Percentiles rank a stretch among this genome's conserved stretches.
Evolutionary conservation across 352 stramenopile species (phyloP).

Genomic region (Phytophthora pluvialis): DNA sequence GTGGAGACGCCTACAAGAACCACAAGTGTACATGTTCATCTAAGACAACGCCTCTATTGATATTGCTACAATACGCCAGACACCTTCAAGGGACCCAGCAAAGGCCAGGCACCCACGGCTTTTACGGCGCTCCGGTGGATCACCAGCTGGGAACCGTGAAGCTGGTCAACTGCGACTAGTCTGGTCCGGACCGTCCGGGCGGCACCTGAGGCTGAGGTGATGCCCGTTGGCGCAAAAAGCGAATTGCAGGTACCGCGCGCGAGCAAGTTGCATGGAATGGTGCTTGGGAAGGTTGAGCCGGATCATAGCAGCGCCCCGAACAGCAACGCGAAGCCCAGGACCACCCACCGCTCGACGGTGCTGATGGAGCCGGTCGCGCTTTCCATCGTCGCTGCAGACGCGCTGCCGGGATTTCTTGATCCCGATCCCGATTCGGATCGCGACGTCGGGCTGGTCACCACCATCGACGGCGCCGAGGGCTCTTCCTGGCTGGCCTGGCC

Average conservation of each 20-base stretch:
- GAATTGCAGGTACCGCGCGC: background rate
- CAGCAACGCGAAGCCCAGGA: constrained; percentile 26
- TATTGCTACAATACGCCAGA: background rate
- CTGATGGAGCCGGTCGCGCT: constrained; percentile 21
- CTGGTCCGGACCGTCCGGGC: constrained; percentile 7
- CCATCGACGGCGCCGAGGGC: constrained; percentile 9
- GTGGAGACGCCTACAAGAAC: constrained; percentile 2
- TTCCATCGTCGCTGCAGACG: constrained; percentile 18
- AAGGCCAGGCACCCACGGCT: constrained; percentile 2
- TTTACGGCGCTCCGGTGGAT: constrained; percentile 23
- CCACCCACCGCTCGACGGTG: constrained; percentile 17
- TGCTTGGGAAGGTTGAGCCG: constrained; percentile 4
- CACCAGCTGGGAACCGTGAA: constrained; percentile 22
- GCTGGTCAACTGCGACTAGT: constrained; percentile 16
- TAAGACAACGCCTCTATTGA: constrained; percentile 2
- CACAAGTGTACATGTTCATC: constrained; percentile 14
- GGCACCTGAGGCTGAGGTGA: too few species aligned
- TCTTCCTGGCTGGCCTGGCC: constrained; percentile 23
- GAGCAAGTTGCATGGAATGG: constrained; percentile 8
- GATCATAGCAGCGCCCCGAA: constrained; percentile 25
- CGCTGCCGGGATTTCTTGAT: constrained; percentile 3
- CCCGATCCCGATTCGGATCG: constrained; percentile 10
- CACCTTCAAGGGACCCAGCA: too few species aligned
- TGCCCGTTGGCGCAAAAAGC: too few species aligned
- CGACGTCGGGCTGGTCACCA: constrained; percentile 8